Percentiles rank a stretch among this genome's conserved stretches.
Conservation (phyloP, 208 protist species). For the Tritrichomonas foetus region DNA sequence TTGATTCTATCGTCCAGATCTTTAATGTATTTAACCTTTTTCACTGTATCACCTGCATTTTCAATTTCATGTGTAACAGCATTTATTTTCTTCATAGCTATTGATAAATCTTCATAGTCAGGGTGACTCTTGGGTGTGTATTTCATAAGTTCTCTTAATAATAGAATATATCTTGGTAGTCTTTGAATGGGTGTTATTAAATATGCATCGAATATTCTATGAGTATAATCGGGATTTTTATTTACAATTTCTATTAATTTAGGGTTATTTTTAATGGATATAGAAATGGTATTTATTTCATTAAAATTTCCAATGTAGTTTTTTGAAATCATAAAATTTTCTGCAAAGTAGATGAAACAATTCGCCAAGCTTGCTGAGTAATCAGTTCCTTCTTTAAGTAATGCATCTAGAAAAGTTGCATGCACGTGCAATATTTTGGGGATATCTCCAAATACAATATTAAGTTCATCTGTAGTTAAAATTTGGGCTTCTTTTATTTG, state of each 20-base stretch:
- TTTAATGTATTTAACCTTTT: too few species aligned
- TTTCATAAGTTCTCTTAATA: constrained; percentile 44
- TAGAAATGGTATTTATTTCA: background rate
- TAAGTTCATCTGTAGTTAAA: background rate
- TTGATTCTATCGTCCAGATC: too few species aligned
- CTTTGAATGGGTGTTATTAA: constrained; percentile 45
- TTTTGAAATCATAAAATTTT: background rate
- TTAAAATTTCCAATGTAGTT: background rate
- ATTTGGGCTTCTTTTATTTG: too few species aligned
- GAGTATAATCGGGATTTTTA: background rate
- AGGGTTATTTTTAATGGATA: too few species aligned
- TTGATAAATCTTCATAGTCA: background rate
- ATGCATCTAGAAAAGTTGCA: background rate
- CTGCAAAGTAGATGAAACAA: background rate
- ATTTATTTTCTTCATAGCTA: background rate
- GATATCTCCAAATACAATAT: background rate
- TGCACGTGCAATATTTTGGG: background rate
- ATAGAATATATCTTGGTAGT: constrained; percentile 39
- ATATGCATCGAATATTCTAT: background rate
- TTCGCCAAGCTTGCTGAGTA: background rate
- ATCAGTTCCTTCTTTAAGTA: background rate
- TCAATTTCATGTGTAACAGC: background rate
- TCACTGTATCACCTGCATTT: too few species aligned
- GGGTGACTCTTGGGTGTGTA: constrained; percentile 18
- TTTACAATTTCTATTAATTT: background rate